Evolutionary conservation across 495 filamentous ascomycete species (phyloP), one percentile per base, ranked within the genome.

Genomic region (Penicillium canescens): DNA sequence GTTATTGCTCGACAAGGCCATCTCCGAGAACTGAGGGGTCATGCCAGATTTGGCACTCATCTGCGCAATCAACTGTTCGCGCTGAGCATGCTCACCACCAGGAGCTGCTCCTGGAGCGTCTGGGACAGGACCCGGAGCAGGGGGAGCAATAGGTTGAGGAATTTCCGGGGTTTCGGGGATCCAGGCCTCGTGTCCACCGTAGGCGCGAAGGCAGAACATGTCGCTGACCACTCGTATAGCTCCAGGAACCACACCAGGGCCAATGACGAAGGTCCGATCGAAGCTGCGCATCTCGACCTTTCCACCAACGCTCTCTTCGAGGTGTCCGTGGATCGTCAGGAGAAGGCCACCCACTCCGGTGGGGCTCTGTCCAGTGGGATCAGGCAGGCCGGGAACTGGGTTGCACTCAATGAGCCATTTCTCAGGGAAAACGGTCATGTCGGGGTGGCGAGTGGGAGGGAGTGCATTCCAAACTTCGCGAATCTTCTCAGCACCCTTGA

Each of bases 391-490:
- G 3, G 86, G 84, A 4, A 92, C 74, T 8, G 86, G 82, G 56
- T 91, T 85, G 60, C 91, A 92, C 64, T 97, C 92, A 50, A 96
- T 81, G 28, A 89, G 77, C 80, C 89, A 96, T 52, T 89, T 82
- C 33, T 81, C 71, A 1, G 83, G 67, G 28, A 89, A 78, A 3
- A 80, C 65, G 14, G 76, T 63, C 31, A 89, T 73, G 56, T 86
- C 80, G 3, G 91, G 85, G 65, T 98, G 93, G 23, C 80, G 82
- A 23, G 92, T 94, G 23, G 73, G 65, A 2, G 93, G 93, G 16
- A 98, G 76, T 7, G 62, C 62, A 33, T 77, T 79, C 85, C 90
- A 96, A 33, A 85, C 52, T 18, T 84, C 76, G 26, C 75, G 72
- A 42, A 98, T 92, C n/a, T 82, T 73, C 20, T 84, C 74, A 3